Evolutionary conservation across 108 stramenopile species (phyloP).

Genomic region (Stephanodiscus triporus): DNA sequence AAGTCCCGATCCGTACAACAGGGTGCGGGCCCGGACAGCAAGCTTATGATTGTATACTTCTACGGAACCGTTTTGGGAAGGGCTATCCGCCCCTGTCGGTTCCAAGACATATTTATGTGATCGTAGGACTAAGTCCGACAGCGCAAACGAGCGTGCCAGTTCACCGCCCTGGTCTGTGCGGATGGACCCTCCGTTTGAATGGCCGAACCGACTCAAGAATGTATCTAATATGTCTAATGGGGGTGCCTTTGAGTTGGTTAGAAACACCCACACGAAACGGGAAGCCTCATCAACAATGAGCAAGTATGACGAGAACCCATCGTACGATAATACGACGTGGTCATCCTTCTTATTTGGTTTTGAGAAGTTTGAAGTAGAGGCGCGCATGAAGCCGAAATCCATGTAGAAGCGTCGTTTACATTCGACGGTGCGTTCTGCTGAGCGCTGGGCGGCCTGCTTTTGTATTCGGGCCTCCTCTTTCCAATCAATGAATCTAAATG

Average conservation of each 20-base stretch:
- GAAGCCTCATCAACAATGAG: conserved; percentile 4
- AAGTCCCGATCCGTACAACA: too few species aligned
- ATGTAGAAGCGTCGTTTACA: not conserved
- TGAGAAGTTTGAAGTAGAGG: not conserved
- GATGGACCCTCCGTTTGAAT: not conserved
- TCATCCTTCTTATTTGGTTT: not conserved
- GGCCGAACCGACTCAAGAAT: not conserved
- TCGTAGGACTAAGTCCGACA: too few species aligned
- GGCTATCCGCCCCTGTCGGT: too few species aligned
- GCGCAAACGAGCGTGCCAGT: not conserved
- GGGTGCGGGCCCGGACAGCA: too few species aligned
- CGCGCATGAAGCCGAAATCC: conserved; percentile 9
- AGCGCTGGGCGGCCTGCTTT: not conserved
- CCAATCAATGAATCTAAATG: not conserved
- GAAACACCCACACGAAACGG: conserved; percentile 2
- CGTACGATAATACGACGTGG: conserved; percentile 1
- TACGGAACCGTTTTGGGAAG: too few species aligned
- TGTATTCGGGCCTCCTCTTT: not conserved
- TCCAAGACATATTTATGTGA: too few species aligned
- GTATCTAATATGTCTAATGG: not conserved
- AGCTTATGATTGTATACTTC: too few species aligned
- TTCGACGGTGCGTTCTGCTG: not conserved
- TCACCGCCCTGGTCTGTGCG: conserved; percentile 8
- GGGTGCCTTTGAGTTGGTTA: conserved; percentile 8
- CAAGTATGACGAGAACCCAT: conserved; percentile 8